Evolutionary conservation across 1,284 basidiomycete species (phyloP), one percentile per base, ranked within the genome.

Genomic region (Leccinum solheimii): DNA sequence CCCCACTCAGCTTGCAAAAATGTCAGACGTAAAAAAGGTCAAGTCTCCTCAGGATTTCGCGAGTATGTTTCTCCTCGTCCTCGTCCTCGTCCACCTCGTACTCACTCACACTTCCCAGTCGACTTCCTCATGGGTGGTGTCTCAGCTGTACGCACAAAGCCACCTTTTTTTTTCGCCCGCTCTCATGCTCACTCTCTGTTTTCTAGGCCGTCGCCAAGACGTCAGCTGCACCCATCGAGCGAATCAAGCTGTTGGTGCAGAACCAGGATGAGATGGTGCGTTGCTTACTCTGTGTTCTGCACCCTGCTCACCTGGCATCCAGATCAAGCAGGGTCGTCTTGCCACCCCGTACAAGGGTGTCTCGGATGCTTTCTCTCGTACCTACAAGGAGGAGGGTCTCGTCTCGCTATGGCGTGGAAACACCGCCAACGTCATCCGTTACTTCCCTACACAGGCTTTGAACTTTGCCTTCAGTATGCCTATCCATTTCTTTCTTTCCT

Each of bases 241-340:
- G 96, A 78, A 96, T 98, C 82, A 98, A 95, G 89, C 88, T 98
- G 75, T 83, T 98, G 77, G 92, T 98, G 70, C 95, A 98, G 82
- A 98, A 98, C 84, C 95, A 98, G 83, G 91, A 93, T 86, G 91
- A 93, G 82, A 94, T 94, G 91, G 90, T 89, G 32, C 19, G 80
- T 72, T 32, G 54, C 48, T 9, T 7, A 11, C 34, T 55, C 43
- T 27, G 26, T 50, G 13, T 53, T 21, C 51, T 48, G 48, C 14
- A 14, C 58, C 19, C 26, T 48, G 26, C 60, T 66, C 55, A 64
- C 70, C 73, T 70, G 61, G 66, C 57, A 56, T 66, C 7, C 67
- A 92, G 93, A 96, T 97, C 84, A 97, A 97, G 86, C 94, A 96
- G 81, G 94, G 94, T 74, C 94, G 94, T 86, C 90, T 97, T 64